Base-by-base conservation (phyloP, 2,329 filamentous ascomycete species). In the Penicillium janthinellum region DNA sequence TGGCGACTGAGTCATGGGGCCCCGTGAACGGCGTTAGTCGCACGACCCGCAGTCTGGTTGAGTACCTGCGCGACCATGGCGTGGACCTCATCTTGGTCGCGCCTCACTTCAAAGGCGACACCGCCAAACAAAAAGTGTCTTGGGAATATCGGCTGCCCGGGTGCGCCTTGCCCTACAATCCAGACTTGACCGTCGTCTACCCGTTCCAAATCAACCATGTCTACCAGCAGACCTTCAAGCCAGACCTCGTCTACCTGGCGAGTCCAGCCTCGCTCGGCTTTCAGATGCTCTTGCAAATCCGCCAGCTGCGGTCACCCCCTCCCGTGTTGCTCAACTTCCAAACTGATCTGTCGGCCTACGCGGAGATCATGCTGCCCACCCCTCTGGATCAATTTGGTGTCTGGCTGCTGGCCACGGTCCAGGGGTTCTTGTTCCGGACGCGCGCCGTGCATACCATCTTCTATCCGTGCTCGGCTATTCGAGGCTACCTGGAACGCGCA, bases 1-100 rank as follows among this genome's bases (percentile, higher is more conserved):
- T 90, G 7, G 88, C 87, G 62, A 90, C 88, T 14, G 88, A 90
- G 71, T 90, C 87, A 0, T 88, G 90, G 59, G 88, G 88, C 3
- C 88, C 88, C 0, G 86, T 90, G 70, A 90, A 90, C 69, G 88
- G 88, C n/a, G 88, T 90, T 48, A 89, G 86, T 67, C 82, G 87
- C 61, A 90, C 88, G 4, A 90, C 88, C 0, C 78, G 87, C 66
- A 89, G 87, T 79, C 81, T 90, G 54, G 85, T 90, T 56, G 84
- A 86, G 70, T 88, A 90, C 64, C 78, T 90, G 20, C 83, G 86
- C 57, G 77, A 77, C n/a, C 78, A 90, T 65, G 88, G 86, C 20
- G 87, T 83, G 11, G 81, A 86, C 17, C 84, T 90, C 52, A 86
- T 86, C 8, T 85, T 90, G 5, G 87, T 90, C 37, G 87, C 88